Percentiles rank a stretch among this genome's conserved stretches.
Conservation (phyloP, 2,329 filamentous ascomycete genomes). For the Gyromitra esculenta region DNA sequence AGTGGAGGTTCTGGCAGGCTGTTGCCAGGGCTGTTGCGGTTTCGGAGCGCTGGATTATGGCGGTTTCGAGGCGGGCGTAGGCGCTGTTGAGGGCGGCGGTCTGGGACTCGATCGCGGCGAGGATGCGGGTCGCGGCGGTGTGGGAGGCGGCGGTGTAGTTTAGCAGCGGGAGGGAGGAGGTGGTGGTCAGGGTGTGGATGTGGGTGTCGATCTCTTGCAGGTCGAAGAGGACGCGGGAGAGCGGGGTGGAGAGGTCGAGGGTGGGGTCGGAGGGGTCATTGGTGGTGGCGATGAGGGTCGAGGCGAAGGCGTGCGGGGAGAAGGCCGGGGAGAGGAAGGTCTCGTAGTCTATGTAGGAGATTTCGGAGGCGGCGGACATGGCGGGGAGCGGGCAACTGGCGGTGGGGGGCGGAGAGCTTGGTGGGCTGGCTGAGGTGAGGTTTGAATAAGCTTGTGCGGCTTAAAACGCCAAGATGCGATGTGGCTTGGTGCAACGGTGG, state of each 20-base stretch:
- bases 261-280: conserved; percentile 92
- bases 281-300: conserved; percentile 84
- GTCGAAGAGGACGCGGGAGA: conserved; percentile 94
- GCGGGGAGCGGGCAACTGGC: not conserved
- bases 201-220: conserved; percentile 96
- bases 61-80: conserved; percentile 84
- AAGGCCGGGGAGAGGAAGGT: conserved; percentile 86
- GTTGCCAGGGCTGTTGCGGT: conserved; percentile 83
- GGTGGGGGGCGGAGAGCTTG: not conserved
- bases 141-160: conserved; percentile 79
- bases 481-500: not conserved
- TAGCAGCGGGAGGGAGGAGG: conserved; percentile 82
- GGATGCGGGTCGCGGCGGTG: conserved; percentile 75
- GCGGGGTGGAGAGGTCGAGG: conserved; percentile 90
- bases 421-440: conserved; percentile 34
- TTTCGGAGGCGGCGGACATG: conserved; percentile 63
- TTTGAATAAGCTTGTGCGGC: conserved; percentile 24
- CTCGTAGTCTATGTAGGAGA: conserved; percentile 96
- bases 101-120: conserved; percentile 81
- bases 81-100: conserved; percentile 82
- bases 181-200: conserved; percentile 87
- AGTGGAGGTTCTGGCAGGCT: conserved; percentile 80
- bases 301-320: conserved; percentile 82
- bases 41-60: conserved; percentile 85
- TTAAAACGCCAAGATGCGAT: conserved; percentile 26